Evolutionary conservation across 2,329 filamentous ascomycete species (phyloP).

Genomic region (Falciphora oryzae): DNA sequence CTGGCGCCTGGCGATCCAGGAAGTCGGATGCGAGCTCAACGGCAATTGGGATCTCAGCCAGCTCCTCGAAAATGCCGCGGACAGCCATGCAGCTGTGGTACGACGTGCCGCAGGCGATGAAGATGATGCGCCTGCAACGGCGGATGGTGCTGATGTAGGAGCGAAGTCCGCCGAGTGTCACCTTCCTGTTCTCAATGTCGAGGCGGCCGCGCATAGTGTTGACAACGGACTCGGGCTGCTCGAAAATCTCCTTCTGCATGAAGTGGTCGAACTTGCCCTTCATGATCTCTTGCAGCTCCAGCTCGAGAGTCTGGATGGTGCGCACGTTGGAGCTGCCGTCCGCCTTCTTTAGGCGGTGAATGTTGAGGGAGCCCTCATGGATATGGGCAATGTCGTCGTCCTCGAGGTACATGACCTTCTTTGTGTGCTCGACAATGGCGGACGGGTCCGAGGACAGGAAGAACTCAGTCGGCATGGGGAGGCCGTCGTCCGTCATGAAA

Average conservation of each 20-base stretch:
- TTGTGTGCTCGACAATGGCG: slow-evolving; percentile 98
- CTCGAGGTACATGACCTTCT: slow-evolving; percentile 99
- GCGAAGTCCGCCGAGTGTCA: slow-evolving; percentile 90
- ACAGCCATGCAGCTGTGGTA: slow-evolving; percentile 99
- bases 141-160: slow-evolving; percentile 97
- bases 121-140: slow-evolving; percentile 94
- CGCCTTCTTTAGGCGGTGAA: slow-evolving; percentile 94
- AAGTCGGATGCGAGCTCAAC: slow-evolving; percentile 98
- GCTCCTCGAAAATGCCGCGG: slow-evolving; percentile 93
- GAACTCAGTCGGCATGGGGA: slow-evolving; percentile 97
- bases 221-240: slow-evolving; percentile 98
- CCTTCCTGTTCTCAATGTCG: slow-evolving; percentile 86
- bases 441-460: slow-evolving; percentile 98
- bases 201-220: slow-evolving; percentile 99
- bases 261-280: slow-evolving; percentile 99
- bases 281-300: slow-evolving; percentile 99
- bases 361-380: slow-evolving; percentile 97
- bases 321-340: slow-evolving; percentile 96
- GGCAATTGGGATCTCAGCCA: slow-evolving; percentile 95
- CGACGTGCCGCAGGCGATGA: slow-evolving; percentile 97
- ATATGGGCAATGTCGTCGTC: slow-evolving; percentile 99
- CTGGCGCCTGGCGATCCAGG: slow-evolving; percentile 89
- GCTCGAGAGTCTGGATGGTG: slow-evolving; percentile 96
- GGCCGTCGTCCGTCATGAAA: slow-evolving; percentile 97
- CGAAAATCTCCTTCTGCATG: slow-evolving; percentile 99